These are phyloP conservation scores for Physaria fendleri DNA, from an alignment of 345 rosid species.

Conservation along the genomic window DNA sequence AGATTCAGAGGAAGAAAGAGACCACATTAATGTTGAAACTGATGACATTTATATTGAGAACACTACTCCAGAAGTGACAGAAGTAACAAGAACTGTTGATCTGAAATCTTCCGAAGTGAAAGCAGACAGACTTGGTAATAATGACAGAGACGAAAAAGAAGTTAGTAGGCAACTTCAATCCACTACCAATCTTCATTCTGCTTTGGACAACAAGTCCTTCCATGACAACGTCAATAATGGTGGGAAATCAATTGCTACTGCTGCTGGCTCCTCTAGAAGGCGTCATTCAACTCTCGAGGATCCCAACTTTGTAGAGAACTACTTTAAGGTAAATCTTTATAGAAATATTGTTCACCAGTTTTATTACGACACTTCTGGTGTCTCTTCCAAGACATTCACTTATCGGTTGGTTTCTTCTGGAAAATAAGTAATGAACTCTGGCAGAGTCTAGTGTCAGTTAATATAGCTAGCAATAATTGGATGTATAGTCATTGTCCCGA, in stretches of 20 bases:
- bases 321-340: conserved; percentile 60
- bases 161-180: conserved; percentile 27
- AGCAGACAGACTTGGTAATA: conserved; percentile 26
- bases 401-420: background rate
- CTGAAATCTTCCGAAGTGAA: conserved; percentile 29
- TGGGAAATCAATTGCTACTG: conserved; percentile 28
- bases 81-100: conserved; percentile 25
- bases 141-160: conserved; percentile 28
- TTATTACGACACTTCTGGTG: background rate
- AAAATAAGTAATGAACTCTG: background rate
- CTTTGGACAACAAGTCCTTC: conserved; percentile 27
- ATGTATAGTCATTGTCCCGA: background rate
- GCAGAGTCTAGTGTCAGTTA: background rate
- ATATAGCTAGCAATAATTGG: background rate
- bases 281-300: conserved; percentile 69
- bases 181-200: conserved; percentile 24
- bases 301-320: conserved; percentile 88
- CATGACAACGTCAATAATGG: conserved; percentile 27
- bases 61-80: conserved; percentile 19
- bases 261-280: conserved; percentile 36
- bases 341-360: background rate
- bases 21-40: conserved; percentile 22
- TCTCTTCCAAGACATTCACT: background rate
- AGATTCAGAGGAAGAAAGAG: conserved; percentile 26
- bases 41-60: conserved; percentile 24